Evolutionary conservation across 83 land plant genomes (phyloP).

Genomic region (Larix sibirica): DNA sequence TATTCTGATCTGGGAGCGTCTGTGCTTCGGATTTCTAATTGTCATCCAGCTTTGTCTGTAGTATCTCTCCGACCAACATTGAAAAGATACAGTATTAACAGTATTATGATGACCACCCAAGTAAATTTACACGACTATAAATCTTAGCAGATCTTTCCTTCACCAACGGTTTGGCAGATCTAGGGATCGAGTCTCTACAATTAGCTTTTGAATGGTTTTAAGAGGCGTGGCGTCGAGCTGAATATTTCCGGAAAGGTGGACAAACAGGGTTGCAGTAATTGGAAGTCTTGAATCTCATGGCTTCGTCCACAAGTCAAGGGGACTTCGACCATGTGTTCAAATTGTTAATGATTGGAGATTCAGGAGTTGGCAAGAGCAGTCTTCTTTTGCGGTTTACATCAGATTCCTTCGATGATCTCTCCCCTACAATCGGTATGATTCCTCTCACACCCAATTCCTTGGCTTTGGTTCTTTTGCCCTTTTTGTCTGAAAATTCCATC

Average conservation of each 20-base stretch:
- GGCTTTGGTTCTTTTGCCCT: neutral
- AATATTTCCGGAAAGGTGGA: neutral
- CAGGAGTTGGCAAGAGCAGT: conserved; percentile 94
- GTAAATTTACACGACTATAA: no score
- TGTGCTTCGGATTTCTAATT: no score
- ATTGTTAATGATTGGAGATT: conserved; percentile 87
- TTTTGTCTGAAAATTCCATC: neutral
- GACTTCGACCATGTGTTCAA: conserved; percentile 83
- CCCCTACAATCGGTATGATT: conserved; percentile 87
- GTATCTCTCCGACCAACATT: no score
- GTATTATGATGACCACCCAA: no score
- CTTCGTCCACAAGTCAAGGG: conserved; percentile 10
- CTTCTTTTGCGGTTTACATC: conserved; percentile 87
- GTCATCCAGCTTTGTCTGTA: no score
- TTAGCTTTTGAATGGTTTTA: neutral
- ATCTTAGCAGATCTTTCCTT: no score
- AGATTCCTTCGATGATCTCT: conserved; percentile 61
- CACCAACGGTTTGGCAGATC: neutral
- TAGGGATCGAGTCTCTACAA: neutral
- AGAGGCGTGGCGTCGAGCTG: neutral
- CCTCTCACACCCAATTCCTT: neutral
- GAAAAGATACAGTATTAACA: no score
- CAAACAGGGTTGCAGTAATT: no score
- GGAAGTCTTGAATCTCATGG: neutral
- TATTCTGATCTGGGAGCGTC: no score